A percentile compares a stretch with the other conserved stretches of the same genome.
Evolutionary conservation across 164 flowering plant genomes (phyloP).

Genomic region (Buxus sempervirens): DNA sequence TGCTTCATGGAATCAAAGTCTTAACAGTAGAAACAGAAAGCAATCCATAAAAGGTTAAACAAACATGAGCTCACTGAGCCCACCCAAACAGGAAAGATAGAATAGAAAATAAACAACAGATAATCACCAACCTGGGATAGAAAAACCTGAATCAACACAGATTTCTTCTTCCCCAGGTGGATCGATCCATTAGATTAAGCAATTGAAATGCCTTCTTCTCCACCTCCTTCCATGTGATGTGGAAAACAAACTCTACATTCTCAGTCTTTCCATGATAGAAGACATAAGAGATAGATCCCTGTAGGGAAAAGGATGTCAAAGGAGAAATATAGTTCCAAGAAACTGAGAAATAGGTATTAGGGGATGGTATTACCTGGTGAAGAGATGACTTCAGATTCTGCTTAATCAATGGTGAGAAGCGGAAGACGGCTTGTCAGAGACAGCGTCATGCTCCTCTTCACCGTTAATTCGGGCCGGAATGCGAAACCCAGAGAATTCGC

Average conservation of each 20-base stretch:
- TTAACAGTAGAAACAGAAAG: slow-evolving; percentile 14
- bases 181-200: slow-evolving; percentile 37
- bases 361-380: slow-evolving; percentile 11
- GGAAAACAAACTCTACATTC: too few relatives aligned
- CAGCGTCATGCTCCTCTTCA: slow-evolving; percentile 40
- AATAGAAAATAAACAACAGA: slow-evolving; percentile 15
- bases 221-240: too few relatives aligned
- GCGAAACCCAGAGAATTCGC: neutral
- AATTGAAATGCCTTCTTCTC: slow-evolving; percentile 27
- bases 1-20: slow-evolving; percentile 1
- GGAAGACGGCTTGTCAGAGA: slow-evolving; percentile 71
- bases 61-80: slow-evolving; percentile 36
- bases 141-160: slow-evolving; percentile 51
- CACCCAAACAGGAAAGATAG: slow-evolving; percentile 29
- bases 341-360: slow-evolving; percentile 9
- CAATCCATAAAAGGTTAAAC: slow-evolving; percentile 20
- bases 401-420: slow-evolving; percentile 84
- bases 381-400: slow-evolving; percentile 14
- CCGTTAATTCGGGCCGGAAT: neutral
- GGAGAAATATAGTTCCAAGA: neutral
- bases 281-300: neutral
- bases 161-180: slow-evolving; percentile 34
- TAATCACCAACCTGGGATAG: slow-evolving; percentile 35
- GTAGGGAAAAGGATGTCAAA: neutral
- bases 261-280: neutral